Percentiles rank a stretch among this genome's conserved stretches.
These are phyloP conservation scores for Lyophyllum shimeji DNA, from an alignment of 768 basidiomycete species.

Conservation along the genomic window DNA sequence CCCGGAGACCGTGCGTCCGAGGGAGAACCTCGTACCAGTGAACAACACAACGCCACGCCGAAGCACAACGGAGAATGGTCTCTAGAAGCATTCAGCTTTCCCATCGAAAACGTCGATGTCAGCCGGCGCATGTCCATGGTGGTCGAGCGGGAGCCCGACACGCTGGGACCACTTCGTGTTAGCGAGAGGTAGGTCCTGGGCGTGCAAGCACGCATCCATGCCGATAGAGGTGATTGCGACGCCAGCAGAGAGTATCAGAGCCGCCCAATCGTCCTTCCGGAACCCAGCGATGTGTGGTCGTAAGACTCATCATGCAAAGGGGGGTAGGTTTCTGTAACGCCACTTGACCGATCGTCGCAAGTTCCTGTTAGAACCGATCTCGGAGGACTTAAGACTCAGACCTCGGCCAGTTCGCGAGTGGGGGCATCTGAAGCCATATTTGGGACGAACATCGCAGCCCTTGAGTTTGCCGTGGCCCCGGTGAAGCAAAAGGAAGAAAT, in stretches of 20 bases:
- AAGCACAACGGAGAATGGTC: background rate
- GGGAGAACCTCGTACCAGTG: background rate
- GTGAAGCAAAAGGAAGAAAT: background rate
- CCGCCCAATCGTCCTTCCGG: constrained; percentile 61
- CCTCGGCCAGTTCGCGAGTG: constrained; percentile 77
- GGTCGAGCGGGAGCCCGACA: background rate
- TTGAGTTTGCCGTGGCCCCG: constrained; percentile 42
- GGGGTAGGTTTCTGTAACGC: constrained; percentile 66
- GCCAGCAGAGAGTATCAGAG: background rate
- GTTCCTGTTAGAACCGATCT: constrained; percentile 63
- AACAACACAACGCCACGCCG: background rate
- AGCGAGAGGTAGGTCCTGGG: background rate
- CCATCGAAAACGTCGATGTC: background rate
- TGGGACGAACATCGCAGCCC: constrained; percentile 70
- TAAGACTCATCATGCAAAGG: constrained; percentile 33
- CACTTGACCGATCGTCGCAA: constrained; percentile 54
- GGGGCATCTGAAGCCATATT: constrained; percentile 38
- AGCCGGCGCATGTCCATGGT: constrained; percentile 1
- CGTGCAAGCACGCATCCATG: constrained; percentile 15
- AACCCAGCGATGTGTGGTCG: constrained; percentile 29
- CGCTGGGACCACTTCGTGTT: background rate
- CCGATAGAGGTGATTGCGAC: constrained; percentile 14
- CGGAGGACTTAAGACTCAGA: constrained; percentile 72
- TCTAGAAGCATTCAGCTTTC: background rate
- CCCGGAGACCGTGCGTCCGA: background rate